Evolutionary conservation across 2,329 filamentous ascomycete species (phyloP), one percentile per base, ranked within the genome.

Genomic region (Myotisia sp.): DNA sequence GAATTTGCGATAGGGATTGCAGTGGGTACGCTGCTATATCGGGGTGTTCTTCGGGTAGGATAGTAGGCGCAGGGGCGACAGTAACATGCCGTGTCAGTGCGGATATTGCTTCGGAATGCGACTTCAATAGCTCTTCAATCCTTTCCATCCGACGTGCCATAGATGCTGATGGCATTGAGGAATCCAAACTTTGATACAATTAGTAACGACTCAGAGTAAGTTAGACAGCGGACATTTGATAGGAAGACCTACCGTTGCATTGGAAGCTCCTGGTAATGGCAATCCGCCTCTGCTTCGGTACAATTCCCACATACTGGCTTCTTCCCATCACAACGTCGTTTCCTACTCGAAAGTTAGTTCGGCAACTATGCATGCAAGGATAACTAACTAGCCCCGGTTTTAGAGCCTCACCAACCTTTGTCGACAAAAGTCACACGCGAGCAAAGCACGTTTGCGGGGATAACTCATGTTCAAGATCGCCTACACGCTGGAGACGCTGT

Each of bases 291-390:
- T 30, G 37, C 18, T 8, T 42, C 40, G 1, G 29, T 17, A 16
- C 41, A 42, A 10, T 39, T 36, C 3, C 35, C 34, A 20, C 41
- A 42, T 12, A 37, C 30, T 5, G 41, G 41, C 18, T 33, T 42
- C 36, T 36, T 37, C 6, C 31, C 39, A 29, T 42, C 41, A 30
- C 41, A 42, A 17, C 39, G 33, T 19, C 39, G 36, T 26, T 42
- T 42, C 21, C 39, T 24, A 24, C 22, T 24, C 12, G 22, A 24
- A 9, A 12, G 22, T 24, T 8, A 21, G 16, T 6, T n/a, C n/a
- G n/a, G n/a, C n/a, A n/a, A n/a, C n/a, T n/a, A n/a, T n/a, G n/a
- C n/a, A n/a, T n/a, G n/a, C n/a, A n/a, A n/a, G n/a, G n/a, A n/a
- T n/a, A n/a, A n/a, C n/a, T n/a, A n/a, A n/a, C n/a, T n/a, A n/a